These are phyloP conservation scores for Tetrapisispora taiwanensis DNA, from an alignment of 805 yeast genomes.

Conservation along the genomic window DNA sequence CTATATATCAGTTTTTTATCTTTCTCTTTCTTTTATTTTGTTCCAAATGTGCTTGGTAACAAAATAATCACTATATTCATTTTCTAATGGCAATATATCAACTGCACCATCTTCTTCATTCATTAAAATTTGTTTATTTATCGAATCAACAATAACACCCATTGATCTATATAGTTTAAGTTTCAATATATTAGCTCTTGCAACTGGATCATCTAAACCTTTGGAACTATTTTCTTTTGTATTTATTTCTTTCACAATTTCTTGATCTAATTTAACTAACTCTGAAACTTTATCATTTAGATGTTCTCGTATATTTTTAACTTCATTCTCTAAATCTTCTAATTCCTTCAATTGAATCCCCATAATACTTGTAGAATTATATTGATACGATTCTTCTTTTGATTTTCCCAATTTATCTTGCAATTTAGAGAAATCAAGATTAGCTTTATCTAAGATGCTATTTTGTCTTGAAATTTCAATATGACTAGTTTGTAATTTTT, in stretches of 20 bases:
- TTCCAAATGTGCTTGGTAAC: slow-evolving; percentile 77
- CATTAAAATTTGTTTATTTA: slow-evolving; percentile 37
- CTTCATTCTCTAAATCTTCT: slow-evolving; percentile 15
- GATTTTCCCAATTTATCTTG: slow-evolving; percentile 7
- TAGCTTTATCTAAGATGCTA: slow-evolving; percentile 6
- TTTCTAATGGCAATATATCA: slow-evolving; percentile 41
- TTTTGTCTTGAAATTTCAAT: slow-evolving; percentile 6
- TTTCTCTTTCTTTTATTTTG: slow-evolving; percentile 1
- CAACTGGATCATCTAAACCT: slow-evolving; percentile 11
- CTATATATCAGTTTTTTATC: not conserved
- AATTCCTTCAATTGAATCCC: slow-evolving; percentile 18
- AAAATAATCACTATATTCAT: slow-evolving; percentile 52
- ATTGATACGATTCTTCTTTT: slow-evolving; percentile 10
- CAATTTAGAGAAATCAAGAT: slow-evolving; percentile 5
- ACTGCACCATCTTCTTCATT: slow-evolving; percentile 37
- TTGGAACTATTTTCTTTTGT: not conserved
- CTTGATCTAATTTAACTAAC: slow-evolving; percentile 8
- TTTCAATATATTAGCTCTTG: slow-evolving; percentile 33
- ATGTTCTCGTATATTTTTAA: slow-evolving; percentile 13
- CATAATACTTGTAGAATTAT: slow-evolving; percentile 10
- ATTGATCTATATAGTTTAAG: slow-evolving; percentile 49
- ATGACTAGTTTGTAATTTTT: slow-evolving; percentile 5
- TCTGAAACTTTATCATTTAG: slow-evolving; percentile 14
- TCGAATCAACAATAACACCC: slow-evolving; percentile 43
- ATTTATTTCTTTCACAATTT: not conserved